Base-by-base conservation (phyloP, 2,329 filamentous ascomycete genomes). In the Herpotrichia juniperi region DNA sequence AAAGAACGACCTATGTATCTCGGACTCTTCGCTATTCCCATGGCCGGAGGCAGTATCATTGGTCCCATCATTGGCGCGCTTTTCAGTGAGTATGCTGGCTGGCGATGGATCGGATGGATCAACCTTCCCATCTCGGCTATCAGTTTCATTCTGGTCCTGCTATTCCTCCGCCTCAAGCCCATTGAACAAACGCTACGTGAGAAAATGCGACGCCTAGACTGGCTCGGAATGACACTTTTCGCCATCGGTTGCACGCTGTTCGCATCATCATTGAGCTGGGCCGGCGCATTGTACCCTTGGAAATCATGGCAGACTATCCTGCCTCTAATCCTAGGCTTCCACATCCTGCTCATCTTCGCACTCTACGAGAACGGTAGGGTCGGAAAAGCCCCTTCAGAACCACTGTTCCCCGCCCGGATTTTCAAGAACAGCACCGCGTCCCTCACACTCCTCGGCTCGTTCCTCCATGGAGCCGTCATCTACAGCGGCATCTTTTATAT, bases 401-500 rank as follows among this genome's bases (percentile, higher is more conserved):
- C 88, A 0, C 73, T 90, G 16, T 84, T 90, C 62, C 87, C 87
- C 0, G 67, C 87, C 25, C 76, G 76, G 8, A 74, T 89, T 0
- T 87, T 89, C 68, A 69, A 69, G 1, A 74, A 77, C 16, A 58
- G 70, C 19, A 82, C 83, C 2, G 84, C 82, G 45, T 64, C 81
- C 11, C 83, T 84, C 1, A 75, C 78, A 9, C 76, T 86, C 16
- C 59, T 72, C 1, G 73, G 78, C 4, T 67, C 66, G 3, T 77
- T 77, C 56, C 62, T 67, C 5, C 76, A 80, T 58, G 71, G 72
- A 31, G 75, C 67, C 46, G 35, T 83, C 64, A 79, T 83, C 31
- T 87, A 86, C 65, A 84, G 87, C 42, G 83, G 79, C 0, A 78
- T 79, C 1, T 80, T 83, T 35, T 90, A 88, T 61, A 73, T 90